Base-by-base conservation (phyloP, 805 yeast genomes). In the Isabelozyma gotoi region DNA sequence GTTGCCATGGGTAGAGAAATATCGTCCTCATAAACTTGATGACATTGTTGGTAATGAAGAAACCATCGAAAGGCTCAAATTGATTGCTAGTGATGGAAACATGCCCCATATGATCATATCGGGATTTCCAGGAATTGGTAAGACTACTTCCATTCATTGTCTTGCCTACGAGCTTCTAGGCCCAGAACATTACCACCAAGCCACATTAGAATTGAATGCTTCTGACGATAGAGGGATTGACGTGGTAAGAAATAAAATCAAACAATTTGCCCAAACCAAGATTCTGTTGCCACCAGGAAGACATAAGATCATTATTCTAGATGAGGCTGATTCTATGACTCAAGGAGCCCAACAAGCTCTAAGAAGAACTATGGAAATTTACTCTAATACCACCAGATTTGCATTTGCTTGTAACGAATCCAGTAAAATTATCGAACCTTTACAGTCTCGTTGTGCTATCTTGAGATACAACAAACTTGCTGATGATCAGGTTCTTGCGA, bases 331-430 rank as follows among this genome's bases (percentile, higher is more conserved):
- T 60, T 84, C 94, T 10, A 90, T 90, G 97, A 90, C 97, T 0
- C 89, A 96, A 0, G 97, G 96, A 32, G 97, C 97, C 2, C 97
- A 90, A 62, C 96, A 88, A 62, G 97, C 97, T 0, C 69, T 91
- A 55, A 77, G 97, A 64, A 78, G 97, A 59, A 90, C 96, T 1
- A 90, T 90, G 98, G 98, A 91, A 60, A 77, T 92, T 21, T 92
- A 88, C 59, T 86, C 97, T n/a, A 85, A 86, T 61, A 85, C 97
- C 4, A 94, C 99, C 6, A 78, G 99, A 56, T 94, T 94, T 71
- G 97, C 96, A n/a, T 94, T 94, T 71, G 97, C 98, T 0, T 94
- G 99, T 69, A 94, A 94, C 63, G 96, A 88, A 62, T 84, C 94
- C 16, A 85, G 82, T 64, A 94, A 94, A 65, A 92, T 94, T 65